phyloP scores from a whole-genome alignment of 352 stramenopile species.

The Globisporangium barbulae region DNA sequence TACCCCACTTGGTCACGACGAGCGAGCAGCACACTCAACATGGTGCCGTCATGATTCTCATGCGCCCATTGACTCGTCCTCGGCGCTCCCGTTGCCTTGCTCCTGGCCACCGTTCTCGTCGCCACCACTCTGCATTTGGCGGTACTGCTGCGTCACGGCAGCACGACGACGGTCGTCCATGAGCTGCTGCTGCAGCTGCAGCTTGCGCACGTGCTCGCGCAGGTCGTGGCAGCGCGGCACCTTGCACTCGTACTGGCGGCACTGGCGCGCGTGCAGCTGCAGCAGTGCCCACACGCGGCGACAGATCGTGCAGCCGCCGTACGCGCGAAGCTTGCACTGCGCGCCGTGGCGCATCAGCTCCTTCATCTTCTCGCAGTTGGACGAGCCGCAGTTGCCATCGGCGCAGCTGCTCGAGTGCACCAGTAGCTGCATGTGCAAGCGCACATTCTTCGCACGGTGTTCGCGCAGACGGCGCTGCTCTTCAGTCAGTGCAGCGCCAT shows the following conservation, averaged over 20 bases:
- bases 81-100: conserved; percentile 16
- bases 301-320: conserved; percentile 95
- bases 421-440: conserved; percentile 98
- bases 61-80: conserved; percentile 28
- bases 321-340: conserved; percentile 90
- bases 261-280: conserved; percentile 97
- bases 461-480: conserved; percentile 70
- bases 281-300: conserved; percentile 96
- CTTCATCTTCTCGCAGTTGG: conserved; percentile 99
- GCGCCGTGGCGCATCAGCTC: conserved; percentile 94
- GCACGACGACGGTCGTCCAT: conserved; percentile 96
- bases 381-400: conserved; percentile 91
- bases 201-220: conserved; percentile 92
- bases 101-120: conserved; percentile 7
- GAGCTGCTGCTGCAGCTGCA: conserved; percentile 96
- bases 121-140: conserved; percentile 58
- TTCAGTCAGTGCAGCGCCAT: conserved; percentile 39
- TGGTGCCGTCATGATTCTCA: conserved; percentile 3
- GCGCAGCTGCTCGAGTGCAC: conserved; percentile 94
- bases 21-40: background rate
- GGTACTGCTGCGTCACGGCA: conserved; percentile 85
- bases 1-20: conserved; percentile 11
- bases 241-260: conserved; percentile 91
- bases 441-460: conserved; percentile 93
- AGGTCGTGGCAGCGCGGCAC: conserved; percentile 97